Evolutionary conservation across 257 asterid genomes (phyloP).

Genomic region (Avicennia marina): DNA sequence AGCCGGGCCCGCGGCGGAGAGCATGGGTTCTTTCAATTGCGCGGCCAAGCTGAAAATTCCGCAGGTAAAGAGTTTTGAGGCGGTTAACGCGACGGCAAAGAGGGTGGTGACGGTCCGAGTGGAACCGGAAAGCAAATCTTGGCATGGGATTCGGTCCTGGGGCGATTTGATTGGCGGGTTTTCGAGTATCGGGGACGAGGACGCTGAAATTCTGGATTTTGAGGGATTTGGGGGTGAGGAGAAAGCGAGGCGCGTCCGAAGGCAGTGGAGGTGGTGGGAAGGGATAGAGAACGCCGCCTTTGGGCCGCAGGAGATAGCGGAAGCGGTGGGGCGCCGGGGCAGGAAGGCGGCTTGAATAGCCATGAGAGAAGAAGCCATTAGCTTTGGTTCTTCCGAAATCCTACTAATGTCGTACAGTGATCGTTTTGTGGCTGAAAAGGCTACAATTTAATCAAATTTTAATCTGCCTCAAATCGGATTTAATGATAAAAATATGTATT

Average conservation of each 20-base stretch:
- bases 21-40: slow-evolving; percentile 41
- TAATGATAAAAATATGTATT: no score
- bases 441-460: no score
- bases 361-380: slow-evolving; percentile 8
- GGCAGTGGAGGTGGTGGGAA: background rate
- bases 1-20: slow-evolving; percentile 54
- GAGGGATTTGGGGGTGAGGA: slow-evolving; percentile 17
- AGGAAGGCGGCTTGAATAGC: slow-evolving; percentile 4
- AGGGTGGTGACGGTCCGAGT: slow-evolving; percentile 74
- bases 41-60: slow-evolving; percentile 29
- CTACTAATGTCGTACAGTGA: no score
- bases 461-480: no score
- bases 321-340: slow-evolving; percentile 43
- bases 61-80: slow-evolving; percentile 39
- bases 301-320: slow-evolving; percentile 23
- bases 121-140: slow-evolving; percentile 50
- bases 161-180: slow-evolving; percentile 2
- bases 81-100: slow-evolving; percentile 40
- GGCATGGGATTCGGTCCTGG: background rate
- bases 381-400: slow-evolving; percentile 11
- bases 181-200: slow-evolving; percentile 18
- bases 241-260: slow-evolving; percentile 3
- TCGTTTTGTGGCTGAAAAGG: no score
- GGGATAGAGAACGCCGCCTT: background rate
- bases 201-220: slow-evolving; percentile 50